Conservation (phyloP, 208 protist genomes). For the Wallacemonas rigidus region DNA sequence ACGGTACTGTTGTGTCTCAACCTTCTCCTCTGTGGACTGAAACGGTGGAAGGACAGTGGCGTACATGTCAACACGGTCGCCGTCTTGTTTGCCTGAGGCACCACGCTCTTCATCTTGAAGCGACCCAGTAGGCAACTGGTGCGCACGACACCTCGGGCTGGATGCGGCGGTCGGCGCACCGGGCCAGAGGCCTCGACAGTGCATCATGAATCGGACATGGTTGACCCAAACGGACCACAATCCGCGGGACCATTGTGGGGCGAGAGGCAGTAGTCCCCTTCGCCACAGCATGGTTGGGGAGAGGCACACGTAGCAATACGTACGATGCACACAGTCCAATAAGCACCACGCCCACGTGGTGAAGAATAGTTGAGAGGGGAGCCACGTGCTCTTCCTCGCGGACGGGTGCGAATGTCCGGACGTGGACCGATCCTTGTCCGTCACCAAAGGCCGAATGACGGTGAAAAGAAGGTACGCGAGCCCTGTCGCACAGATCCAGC, state of each 20-base stretch:
- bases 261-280: slow-evolving; percentile 48
- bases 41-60: slow-evolving; percentile 3
- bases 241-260: neutral
- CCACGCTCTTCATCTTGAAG: neutral
- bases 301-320: slow-evolving; percentile 46
- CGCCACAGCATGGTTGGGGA: slow-evolving; percentile 49
- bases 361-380: slow-evolving; percentile 31
- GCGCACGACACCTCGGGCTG: neutral
- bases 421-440: neutral
- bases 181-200: slow-evolving; percentile 24
- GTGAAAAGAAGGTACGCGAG: slow-evolving; percentile 49
- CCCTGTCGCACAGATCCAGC: slow-evolving; percentile 36
- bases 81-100: too few relatives aligned
- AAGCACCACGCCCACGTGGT: slow-evolving; percentile 36
- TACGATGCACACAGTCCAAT: slow-evolving; percentile 47
- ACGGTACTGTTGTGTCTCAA: neutral
- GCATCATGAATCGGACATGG: slow-evolving; percentile 34
- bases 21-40: neutral
- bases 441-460: slow-evolving; percentile 31
- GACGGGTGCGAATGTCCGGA: neutral
- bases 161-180: neutral
- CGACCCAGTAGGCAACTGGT: neutral
- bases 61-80: neutral
- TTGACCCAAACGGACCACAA: slow-evolving; percentile 48
- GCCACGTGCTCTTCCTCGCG: slow-evolving; percentile 19